Conservation (phyloP, 352 stramenopile species). For the Globisporangium mamillatum region DNA sequence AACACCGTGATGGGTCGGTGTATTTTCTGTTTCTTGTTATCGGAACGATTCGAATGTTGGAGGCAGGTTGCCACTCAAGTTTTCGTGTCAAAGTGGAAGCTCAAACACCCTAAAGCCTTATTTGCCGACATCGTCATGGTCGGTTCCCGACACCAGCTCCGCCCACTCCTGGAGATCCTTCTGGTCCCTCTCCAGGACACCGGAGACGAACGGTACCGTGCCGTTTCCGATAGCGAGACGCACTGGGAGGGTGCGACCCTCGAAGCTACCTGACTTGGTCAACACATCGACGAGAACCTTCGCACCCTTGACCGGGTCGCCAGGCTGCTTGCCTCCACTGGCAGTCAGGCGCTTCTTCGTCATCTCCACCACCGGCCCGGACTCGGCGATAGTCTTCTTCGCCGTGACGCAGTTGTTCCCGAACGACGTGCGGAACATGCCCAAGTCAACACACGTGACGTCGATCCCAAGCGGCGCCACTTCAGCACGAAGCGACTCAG, state of each 20-base stretch:
- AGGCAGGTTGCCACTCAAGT: not conserved
- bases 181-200: conserved; percentile 6
- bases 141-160: not conserved
- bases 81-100: not conserved
- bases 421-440: conserved; percentile 36
- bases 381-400: conserved; percentile 24
- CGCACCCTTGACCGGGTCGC: conserved; percentile 12
- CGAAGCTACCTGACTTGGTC: conserved; percentile 16
- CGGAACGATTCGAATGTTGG: not conserved
- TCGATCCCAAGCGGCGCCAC: conserved; percentile 36
- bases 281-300: conserved; percentile 18
- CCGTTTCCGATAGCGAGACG: conserved; percentile 6
- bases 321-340: conserved; percentile 6
- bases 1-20: no score
- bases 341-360: conserved; percentile 17
- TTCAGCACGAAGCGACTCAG: conserved; percentile 31
- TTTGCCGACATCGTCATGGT: conserved; percentile 2
- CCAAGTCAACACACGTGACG: conserved; percentile 37
- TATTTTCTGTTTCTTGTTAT: not conserved
- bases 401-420: conserved; percentile 22
- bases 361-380: conserved; percentile 20
- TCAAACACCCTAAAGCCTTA: not conserved
- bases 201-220: not conserved
- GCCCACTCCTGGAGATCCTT: conserved; percentile 7
- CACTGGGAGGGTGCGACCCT: conserved; percentile 6